Evolutionary conservation across 2,329 filamentous ascomycete species (phyloP), one percentile per base, ranked within the genome.

Genomic region (Periglandula ipomoeae): DNA sequence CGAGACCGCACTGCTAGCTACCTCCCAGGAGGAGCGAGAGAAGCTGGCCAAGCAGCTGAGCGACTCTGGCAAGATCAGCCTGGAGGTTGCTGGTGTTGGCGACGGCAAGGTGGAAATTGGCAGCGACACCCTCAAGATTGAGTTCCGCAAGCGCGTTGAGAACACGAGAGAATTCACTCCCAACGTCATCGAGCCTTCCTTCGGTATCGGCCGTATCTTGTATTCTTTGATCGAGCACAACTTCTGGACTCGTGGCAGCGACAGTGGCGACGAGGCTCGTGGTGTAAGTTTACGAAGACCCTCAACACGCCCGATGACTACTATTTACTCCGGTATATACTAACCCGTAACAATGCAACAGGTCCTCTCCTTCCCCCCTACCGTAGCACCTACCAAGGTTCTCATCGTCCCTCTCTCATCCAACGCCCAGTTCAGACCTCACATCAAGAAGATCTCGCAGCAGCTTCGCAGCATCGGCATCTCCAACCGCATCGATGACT

Each of bases 111-210:
- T 89, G 22, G 83, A 91, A 64, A 73, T 97, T 46, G 75, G 77
- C 59, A 84, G 84, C 63, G 89, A 95, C 52, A 76, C 94, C 44
- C 74, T 98, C 63, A 80, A 75, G 50, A 89, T 97, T 58, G 87
- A 90, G 71, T 89, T 87, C 71, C 81, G 84, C 58, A 95, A 85
- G 58, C 78, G 89, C 54, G 78, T 82, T 4, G 88, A 95, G 68
- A 85, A 95, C 64, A 81, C 84, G 50, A 81, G 93, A 59, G 90
- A 96, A 66, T 98, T 88, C 72, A 94, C 85, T 1, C 91, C 91
- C 52, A 96, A 96, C 63, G 89, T 95, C 43, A 94, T 97, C 58
- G 93, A 98, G 72, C 93, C 91, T 2, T 97, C 91, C 1, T 98
- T 97, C 61, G 91, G 91, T 74, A 95, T 97, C 61, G 93, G 91